A percentile compares a stretch with the other conserved stretches of the same genome.
phyloP scores from a whole-genome alignment of 225 moss, liverwort and hornwort genomes.

The Polytrichum formosum region DNA sequence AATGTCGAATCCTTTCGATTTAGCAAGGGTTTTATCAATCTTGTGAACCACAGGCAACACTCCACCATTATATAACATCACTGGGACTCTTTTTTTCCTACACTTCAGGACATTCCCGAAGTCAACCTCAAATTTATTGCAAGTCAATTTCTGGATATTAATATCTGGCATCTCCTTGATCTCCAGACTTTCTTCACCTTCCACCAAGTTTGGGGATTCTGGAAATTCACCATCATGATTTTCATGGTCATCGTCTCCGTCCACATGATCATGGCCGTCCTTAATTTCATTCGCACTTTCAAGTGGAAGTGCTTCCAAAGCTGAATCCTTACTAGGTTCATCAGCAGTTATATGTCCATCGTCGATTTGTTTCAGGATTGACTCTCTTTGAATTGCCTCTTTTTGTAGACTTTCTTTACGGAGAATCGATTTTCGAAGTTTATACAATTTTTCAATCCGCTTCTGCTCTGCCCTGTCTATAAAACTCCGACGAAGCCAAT shows the following conservation, averaged over 20 bases:
- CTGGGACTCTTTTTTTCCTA: constrained; percentile 49
- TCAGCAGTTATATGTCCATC: not conserved
- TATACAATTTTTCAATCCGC: constrained; percentile 32
- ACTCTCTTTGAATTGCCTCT: constrained; percentile 2
- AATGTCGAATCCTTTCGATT: constrained; percentile 76
- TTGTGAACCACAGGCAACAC: constrained; percentile 65
- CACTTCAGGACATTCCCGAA: constrained; percentile 68
- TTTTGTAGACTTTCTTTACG: constrained; percentile 13
- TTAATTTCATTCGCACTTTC: not conserved
- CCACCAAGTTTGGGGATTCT: not conserved
- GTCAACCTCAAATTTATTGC: constrained; percentile 71
- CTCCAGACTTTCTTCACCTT: not conserved
- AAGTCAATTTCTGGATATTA: constrained; percentile 62
- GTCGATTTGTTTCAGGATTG: constrained; percentile 10
- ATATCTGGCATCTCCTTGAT: constrained; percentile 32
- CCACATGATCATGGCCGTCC: not conserved
- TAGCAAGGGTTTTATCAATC: constrained; percentile 72
- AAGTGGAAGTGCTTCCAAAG: not conserved
- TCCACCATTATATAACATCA: constrained; percentile 58
- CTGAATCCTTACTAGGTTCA: not conserved
- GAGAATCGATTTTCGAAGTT: constrained; percentile 32
- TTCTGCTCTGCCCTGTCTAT: constrained; percentile 35
- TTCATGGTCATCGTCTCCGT: not conserved
- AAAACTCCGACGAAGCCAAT: constrained; percentile 43
- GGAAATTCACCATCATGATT: not conserved